phyloP scores from a whole-genome alignment of 2,329 filamentous ascomycete species.

The Colletotrichum tropicale region DNA sequence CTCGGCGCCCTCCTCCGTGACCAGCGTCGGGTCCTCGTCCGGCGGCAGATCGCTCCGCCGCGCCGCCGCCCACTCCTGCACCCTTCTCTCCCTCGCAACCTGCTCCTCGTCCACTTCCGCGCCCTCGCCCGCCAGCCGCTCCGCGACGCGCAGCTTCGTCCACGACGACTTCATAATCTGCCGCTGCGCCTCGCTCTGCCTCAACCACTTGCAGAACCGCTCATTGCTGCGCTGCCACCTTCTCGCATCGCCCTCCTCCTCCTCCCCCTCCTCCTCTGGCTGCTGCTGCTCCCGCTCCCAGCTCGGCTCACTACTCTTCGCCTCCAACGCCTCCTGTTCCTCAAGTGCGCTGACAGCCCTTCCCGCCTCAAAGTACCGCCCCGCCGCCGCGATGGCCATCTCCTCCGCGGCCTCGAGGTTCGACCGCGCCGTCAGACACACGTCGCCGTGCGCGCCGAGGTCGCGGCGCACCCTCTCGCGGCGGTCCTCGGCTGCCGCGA shows the following conservation, averaged over 20 bases:
- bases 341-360: not conserved
- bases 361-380: slow-evolving; percentile 7
- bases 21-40: slow-evolving; percentile 7
- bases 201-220: slow-evolving; percentile 14
- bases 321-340: not conserved
- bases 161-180: slow-evolving; percentile 20
- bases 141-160: slow-evolving; percentile 15
- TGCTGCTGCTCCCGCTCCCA: not conserved
- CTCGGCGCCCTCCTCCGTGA: slow-evolving; percentile 3
- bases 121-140: not conserved
- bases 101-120: slow-evolving; percentile 8
- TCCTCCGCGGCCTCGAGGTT: slow-evolving; percentile 14
- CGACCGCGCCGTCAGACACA: slow-evolving; percentile 1
- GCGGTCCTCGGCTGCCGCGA: slow-evolving; percentile 6
- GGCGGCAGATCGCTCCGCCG: slow-evolving; percentile 4
- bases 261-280: not conserved
- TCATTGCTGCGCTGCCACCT: slow-evolving; percentile 13
- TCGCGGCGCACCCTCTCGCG: slow-evolving; percentile 3
- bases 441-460: slow-evolving; percentile 5
- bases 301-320: not conserved
- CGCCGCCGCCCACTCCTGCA: slow-evolving; percentile 12
- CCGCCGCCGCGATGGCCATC: slow-evolving; percentile 16
- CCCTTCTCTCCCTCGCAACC: not conserved
- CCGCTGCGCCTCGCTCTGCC: slow-evolving; percentile 13
- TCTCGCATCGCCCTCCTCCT: not conserved